phyloP scores from a whole-genome alignment of 2,329 filamentous ascomycete genomes.

The Rhinocladiella similis region DNA sequence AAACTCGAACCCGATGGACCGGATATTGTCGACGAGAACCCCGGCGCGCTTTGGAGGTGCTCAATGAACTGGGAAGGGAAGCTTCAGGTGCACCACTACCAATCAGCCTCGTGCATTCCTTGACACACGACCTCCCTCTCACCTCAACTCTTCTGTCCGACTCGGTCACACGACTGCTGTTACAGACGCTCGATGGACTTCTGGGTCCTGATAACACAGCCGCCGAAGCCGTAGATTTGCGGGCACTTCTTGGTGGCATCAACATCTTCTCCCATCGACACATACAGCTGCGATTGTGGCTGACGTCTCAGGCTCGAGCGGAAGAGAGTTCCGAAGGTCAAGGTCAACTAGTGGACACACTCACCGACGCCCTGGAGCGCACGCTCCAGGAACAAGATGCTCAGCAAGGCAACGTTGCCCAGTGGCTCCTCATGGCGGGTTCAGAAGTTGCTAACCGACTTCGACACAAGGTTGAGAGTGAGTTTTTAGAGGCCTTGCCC shows the following conservation, averaged over 20 bases:
- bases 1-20: conserved; percentile 28
- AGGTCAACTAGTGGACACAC: conserved; percentile 24
- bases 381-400: neutral
- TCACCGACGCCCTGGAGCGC: conserved; percentile 31
- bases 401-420: conserved; percentile 3
- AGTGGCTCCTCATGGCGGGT: conserved; percentile 13
- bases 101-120: conserved; percentile 4
- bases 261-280: conserved; percentile 23
- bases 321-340: conserved; percentile 19
- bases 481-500: conserved; percentile 36
- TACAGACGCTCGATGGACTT: conserved; percentile 13
- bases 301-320: conserved; percentile 1
- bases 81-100: conserved; percentile 26
- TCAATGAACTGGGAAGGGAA: conserved; percentile 28
- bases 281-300: conserved; percentile 19
- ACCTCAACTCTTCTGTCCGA: conserved; percentile 6
- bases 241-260: conserved; percentile 34
- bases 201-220: conserved; percentile 1
- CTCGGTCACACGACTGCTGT: conserved; percentile 6
- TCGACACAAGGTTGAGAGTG: conserved; percentile 43
- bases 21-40: conserved; percentile 32
- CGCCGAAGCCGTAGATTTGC: conserved; percentile 4
- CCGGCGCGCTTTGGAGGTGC: conserved; percentile 37
- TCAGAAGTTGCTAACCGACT: conserved; percentile 33
- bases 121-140: conserved; percentile 7